Base-by-base conservation (phyloP, 1,139 yeast genomes). In the Scheffersomyces lignicola region DNA sequence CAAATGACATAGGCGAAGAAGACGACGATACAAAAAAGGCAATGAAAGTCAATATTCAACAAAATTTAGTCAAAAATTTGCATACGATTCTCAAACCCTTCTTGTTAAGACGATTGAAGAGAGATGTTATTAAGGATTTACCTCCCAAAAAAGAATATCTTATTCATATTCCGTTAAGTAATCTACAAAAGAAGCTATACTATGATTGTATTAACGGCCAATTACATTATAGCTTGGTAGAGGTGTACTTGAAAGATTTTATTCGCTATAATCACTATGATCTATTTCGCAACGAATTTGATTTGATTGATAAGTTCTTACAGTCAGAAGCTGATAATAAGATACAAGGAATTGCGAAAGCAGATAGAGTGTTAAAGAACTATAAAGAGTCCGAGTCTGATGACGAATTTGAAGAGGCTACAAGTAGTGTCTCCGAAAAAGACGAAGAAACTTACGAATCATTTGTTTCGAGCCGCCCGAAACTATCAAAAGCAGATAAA, bases 131-230 rank as follows among this genome's bases (percentile, higher is more conserved):
- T 11, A 65, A 60, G 32, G 65, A 68, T 21, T 65, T 92, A 39
- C 97, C 97, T 1, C 86, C 92, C 2, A 92, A 92, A 57, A 80
- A 92, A 45, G 98, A 92, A 56, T 90, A 88, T 50, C 73, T 87
- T 32, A 69, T 92, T 3, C 89, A 85, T 54, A 77, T 88, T 5
- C 78, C 83, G 3, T 56, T 92, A 40, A 76, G 90, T 0, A 59
- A 67, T 1, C 54, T 71, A 24, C 97, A 92, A 57, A 71, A 69
- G 27, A 68, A 67, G 17, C 59, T 88, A n/a, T 88, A 89, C 54
- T 61, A 69, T 34, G 76, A 71, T 34, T 80, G 86, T 0, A 56
- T 88, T 31, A 58, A 68, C 32, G 71, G 71, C 15, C 60, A 62
- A 4, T 56, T 81, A 31, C 68, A 60, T 38, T 48, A 51, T 3